Evolutionary conservation across 495 filamentous ascomycete species (phyloP).

Genomic region (Penicillium antarcticum): DNA sequence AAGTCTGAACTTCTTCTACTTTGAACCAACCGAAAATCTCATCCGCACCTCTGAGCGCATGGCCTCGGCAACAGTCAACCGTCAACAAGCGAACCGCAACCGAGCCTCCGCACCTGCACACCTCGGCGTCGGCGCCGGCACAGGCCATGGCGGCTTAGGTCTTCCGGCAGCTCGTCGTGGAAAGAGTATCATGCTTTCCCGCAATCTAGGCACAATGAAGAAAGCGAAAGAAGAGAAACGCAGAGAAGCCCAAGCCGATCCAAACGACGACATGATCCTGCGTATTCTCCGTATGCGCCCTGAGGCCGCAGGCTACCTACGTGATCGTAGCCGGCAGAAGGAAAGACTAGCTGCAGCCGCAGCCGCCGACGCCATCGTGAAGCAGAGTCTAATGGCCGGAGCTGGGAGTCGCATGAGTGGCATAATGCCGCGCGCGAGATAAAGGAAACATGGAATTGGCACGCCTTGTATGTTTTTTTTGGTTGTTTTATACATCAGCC

Average conservation of each 20-base stretch:
- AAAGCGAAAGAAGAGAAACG: constrained; percentile 94
- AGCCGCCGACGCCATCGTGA: constrained; percentile 91
- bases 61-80: constrained; percentile 81
- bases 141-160: constrained; percentile 65
- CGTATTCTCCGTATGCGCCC: constrained; percentile 94
- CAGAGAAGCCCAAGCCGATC: constrained; percentile 91
- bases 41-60: constrained; percentile 92
- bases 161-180: constrained; percentile 67
- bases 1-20: constrained; percentile 97
- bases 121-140: constrained; percentile 52
- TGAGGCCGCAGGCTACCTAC: constrained; percentile 86
- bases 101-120: constrained; percentile 70
- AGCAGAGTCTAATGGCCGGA: constrained; percentile 79
- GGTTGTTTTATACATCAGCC: background rate
- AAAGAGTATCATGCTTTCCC: constrained; percentile 92
- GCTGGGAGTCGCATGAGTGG: constrained; percentile 61
- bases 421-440: constrained; percentile 36
- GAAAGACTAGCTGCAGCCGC: constrained; percentile 86
- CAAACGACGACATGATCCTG: constrained; percentile 97
- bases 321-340: constrained; percentile 88
- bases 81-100: constrained; percentile 64
- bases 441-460: background rate
- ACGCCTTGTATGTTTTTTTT: background rate
- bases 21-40: constrained; percentile 85
- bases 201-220: constrained; percentile 94